Base-by-base conservation (phyloP, 192 early-diverging fungal species). In the Backusella australiensis region DNA sequence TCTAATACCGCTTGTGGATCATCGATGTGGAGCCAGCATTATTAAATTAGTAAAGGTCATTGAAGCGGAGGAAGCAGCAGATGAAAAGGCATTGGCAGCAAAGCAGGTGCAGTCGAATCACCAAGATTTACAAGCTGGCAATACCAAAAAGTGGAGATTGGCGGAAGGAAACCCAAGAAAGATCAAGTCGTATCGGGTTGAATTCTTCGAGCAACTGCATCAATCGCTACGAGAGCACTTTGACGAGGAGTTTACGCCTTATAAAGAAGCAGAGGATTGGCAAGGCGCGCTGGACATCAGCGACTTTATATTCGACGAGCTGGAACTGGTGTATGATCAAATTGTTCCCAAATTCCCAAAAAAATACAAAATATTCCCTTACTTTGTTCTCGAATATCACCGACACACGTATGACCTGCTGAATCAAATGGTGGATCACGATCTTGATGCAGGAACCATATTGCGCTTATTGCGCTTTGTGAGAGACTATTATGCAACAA, bases 321-420 rank as follows among this genome's bases (percentile, higher is more conserved):
- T 99, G 49, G 92, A 92, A 6, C 77, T 97, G 70, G 94, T 98
- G 0, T 90, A 90, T 77, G 96, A 99, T 80, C 93, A 96, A 11
- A 83, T 99, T 4, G 90, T 89, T 32, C 95, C 96, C 17, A 87
- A 88, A 6, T 97, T 98, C 69, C 97, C 98, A 7, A 90, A 91
- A 65, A 91, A 91, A 38, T 99, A 96, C 88, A 95, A 93, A 74
- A 94, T 98, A n/a, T 98, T 99, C 82, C 93, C 94, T 46, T 92
- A 95, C 75, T 98, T 93, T 83, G 94, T 99, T 2, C 85, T 96
- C 35, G 97, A 97, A 86, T 99, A 98, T 81, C 98, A 99, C 83
- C 92, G 92, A 65, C 89, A 94, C 35, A 92, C 99, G 2, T 96
- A 97, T 71, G 90, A 92, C 32, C 86, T 92, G 74, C 85, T 94